Evolutionary conservation across 257 asterid species (phyloP), one percentile per base, ranked within the genome.

Genomic region (Solanum boliviense): DNA sequence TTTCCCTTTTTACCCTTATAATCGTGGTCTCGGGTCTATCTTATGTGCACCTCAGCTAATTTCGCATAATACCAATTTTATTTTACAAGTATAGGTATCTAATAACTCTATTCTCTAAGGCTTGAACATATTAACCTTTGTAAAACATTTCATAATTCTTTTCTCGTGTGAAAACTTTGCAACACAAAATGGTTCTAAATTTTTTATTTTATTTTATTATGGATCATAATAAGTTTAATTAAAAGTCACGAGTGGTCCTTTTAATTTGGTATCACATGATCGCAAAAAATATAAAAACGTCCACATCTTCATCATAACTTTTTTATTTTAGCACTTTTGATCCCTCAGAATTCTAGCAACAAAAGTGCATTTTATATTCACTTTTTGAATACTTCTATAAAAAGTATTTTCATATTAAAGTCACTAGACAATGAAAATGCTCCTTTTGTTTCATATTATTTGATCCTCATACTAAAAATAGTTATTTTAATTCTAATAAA

Each of bases 21-120:
- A 38, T 1, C 7, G 1, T 62, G 31, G 15, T 62, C 31, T 23
- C 6, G 6, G 3, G 31, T n/a, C 25, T 62, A 4, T 48, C 8
- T 48, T 48, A n/a, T 2, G 29, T 23, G 1, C 20, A 67, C 0
- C 9, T 5, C 0, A n/a, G 12, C 0, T 25, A 11, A 25, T n/a
- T 46, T 25, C 0, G 6, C 2, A 2, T 0, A 10, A 13, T 2
- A 25, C 9, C 0, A 5, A 48, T 1, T 48, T 15, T 48, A 48
- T 25, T 67, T 12, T 25, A 67, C 3, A 4, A n/a, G 1, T n/a
- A 25, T 25, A 67, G 1, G 0, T 25, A 25, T 25, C 20, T 8
- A 27, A 25, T n/a, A 67, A 67, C 15, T 38, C 71, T 71, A 0
- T 48, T 48, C 3, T 2, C 8, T 48, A 48, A 15, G 0, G 7